Evolutionary conservation across 1,284 basidiomycete species (phyloP).

Genomic region (Malassezia furfur): DNA sequence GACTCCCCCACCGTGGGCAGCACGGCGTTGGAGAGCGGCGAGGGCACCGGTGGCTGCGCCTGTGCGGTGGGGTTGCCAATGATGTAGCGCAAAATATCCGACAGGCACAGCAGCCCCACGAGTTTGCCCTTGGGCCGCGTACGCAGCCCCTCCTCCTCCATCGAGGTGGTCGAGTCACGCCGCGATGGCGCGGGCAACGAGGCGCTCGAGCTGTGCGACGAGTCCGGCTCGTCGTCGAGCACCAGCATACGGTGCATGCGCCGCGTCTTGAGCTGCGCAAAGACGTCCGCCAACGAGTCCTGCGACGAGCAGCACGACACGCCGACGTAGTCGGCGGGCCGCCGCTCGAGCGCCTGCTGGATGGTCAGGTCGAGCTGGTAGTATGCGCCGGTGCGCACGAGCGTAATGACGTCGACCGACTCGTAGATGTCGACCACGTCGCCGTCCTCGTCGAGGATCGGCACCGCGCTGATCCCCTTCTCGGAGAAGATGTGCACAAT

Average conservation of each 20-base stretch:
- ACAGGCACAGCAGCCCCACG: constrained; percentile 42
- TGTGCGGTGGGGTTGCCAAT: constrained; percentile 23
- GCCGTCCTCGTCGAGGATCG: constrained; percentile 85
- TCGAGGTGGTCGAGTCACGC: background rate
- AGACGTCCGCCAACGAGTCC: constrained; percentile 83
- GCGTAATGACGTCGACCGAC: constrained; percentile 84
- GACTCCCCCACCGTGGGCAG: too few relatives aligned
- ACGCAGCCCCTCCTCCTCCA: background rate
- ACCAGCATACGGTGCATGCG: constrained; percentile 71
- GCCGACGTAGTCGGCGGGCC: constrained; percentile 80
- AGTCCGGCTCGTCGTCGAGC: constrained; percentile 23
- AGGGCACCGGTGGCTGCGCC: background rate
- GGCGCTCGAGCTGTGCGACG: background rate
- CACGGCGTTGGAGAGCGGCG: background rate
- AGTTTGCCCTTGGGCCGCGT: constrained; percentile 12
- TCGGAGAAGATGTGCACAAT: constrained; percentile 98
- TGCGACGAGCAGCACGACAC: constrained; percentile 89
- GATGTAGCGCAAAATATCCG: constrained; percentile 40
- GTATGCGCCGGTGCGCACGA: constrained; percentile 83
- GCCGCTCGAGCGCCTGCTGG: constrained; percentile 78
- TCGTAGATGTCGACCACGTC: constrained; percentile 95
- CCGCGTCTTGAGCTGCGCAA: constrained; percentile 83
- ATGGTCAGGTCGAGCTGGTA: constrained; percentile 92
- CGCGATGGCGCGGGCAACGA: background rate
- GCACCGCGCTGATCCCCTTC: constrained; percentile 87